Conservation (phyloP, 176 grass and related monocot species). For the Carex parvula region DNA sequence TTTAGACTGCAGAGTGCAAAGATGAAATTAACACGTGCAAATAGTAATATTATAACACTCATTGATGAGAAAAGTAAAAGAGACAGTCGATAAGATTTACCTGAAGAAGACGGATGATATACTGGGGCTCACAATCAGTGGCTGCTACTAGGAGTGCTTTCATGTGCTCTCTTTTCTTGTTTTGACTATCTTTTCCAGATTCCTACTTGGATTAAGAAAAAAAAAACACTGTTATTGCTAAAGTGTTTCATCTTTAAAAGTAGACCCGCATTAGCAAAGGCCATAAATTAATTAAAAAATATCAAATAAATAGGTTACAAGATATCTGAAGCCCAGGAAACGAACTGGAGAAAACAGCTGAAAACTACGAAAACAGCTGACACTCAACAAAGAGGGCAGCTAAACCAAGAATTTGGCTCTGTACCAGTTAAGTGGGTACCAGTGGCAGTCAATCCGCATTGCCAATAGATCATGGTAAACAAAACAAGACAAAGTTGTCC, state of each 20-base stretch:
- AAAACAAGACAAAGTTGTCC: not conserved
- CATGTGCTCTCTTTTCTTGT: constrained; percentile 96
- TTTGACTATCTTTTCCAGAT: constrained; percentile 95
- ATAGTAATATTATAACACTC: not conserved
- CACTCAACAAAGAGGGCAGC: not conserved
- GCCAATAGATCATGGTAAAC: not conserved
- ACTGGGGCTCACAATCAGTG: constrained; percentile 91
- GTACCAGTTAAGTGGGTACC: not conserved
- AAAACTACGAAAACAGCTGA: not conserved
- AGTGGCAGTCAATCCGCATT: not conserved
- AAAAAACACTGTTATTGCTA: not conserved
- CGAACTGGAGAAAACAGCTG: not conserved
- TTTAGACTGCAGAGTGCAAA: constrained; percentile 68
- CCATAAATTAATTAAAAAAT: not conserved
- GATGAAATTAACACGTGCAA: not conserved
- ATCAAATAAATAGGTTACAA: not conserved
- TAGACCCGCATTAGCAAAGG: not conserved
- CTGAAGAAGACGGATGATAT: constrained; percentile 92
- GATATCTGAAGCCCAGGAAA: not conserved
- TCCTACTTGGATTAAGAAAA: constrained; percentile 48
- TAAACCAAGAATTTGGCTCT: not conserved
- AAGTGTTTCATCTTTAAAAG: not conserved
- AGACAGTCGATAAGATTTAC: constrained; percentile 36
- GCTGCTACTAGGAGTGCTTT: constrained; percentile 98
- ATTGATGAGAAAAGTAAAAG: constrained; percentile 5